Evolutionary conservation across 192 early-diverging fungal genomes (phyloP), one percentile per base, ranked within the genome.

Genomic region (Jimgerdemannia lactiflua): DNA sequence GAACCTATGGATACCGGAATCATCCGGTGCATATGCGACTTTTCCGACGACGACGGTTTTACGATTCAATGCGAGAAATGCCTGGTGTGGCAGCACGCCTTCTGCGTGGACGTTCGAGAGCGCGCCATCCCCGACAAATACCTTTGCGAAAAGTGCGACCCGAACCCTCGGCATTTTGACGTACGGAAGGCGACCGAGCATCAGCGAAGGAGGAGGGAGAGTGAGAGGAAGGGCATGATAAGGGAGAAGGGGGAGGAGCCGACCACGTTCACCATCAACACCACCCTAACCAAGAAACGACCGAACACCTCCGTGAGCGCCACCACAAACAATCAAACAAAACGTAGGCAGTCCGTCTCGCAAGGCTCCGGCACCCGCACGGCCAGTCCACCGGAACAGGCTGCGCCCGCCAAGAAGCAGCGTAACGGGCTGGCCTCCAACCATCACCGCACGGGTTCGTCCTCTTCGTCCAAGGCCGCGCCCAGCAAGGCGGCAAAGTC

Each of bases 1-100:
- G 88, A 84, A 43, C 89, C 86, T 19, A 90, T 91, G 9, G 98
- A 98, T 81, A 87, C 91, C 29, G 96, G 93, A 1, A 85, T 92
- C 64, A 99, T 99, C 85, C 93, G 96, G 20, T 99, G 98, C 83
- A 96, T 99, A 71, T 99, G 98, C 81, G 85, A 85, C 29, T 89
- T 86, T 72, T 87, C 86, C 65, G 93, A 97, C 72, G 98, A 99
- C 86, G 98, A 99, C 86, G 98, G 98, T 14, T 97, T 92, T 65
- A 98, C 98, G 6, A 95, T 99, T 65, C 95, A 98, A 72, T 99
- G 98, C 80, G 98, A 99, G 68, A 83, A 87, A 67, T 99, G 98
- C 78, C 75, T 88, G 4, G 94, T 96, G 4, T 99, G 98, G 98
- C 98, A 99, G 77, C 98, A 99, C 80, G 91, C 90, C 4, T 87